Percentiles rank a stretch among this genome's conserved stretches.
Conservation (phyloP, 2,329 filamentous ascomycete genomes). For the Cercospora sp. region DNA sequence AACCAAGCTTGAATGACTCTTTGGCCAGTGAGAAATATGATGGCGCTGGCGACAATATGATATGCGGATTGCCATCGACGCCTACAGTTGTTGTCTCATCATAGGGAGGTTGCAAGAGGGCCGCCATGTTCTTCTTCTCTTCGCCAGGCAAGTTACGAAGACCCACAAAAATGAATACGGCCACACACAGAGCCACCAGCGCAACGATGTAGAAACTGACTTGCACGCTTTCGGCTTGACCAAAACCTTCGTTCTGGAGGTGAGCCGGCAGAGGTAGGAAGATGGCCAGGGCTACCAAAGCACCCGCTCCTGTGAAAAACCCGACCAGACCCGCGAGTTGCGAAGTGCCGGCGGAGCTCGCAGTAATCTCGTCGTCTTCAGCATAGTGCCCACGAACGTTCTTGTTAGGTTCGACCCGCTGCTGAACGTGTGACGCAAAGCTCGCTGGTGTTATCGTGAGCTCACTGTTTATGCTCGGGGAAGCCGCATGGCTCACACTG, state of each 20-base stretch:
- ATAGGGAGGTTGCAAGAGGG: constrained; percentile 40
- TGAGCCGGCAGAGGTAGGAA: constrained; percentile 86
- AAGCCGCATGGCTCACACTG: constrained; percentile 57
- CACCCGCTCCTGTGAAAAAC: constrained; percentile 87
- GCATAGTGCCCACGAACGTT: background rate
- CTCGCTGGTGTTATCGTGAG: constrained; percentile 69
- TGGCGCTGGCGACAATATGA: constrained; percentile 50
- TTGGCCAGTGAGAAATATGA: constrained; percentile 52
- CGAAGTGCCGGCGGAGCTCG: constrained; percentile 27
- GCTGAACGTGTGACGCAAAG: constrained; percentile 42
- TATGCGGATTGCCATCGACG: constrained; percentile 31
- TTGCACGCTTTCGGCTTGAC: constrained; percentile 71
- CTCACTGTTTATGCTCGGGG: constrained; percentile 71
- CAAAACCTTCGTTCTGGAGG: constrained; percentile 72
- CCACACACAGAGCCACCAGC: constrained; percentile 67
- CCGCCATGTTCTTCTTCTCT: constrained; percentile 69
- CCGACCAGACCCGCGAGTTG: constrained; percentile 86
- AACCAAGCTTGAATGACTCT: constrained; percentile 59
- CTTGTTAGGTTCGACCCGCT: constrained; percentile 5
- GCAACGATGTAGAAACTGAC: constrained; percentile 88
- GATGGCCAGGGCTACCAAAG: constrained; percentile 74
- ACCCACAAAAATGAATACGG: constrained; percentile 75
- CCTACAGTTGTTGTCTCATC: constrained; percentile 30
- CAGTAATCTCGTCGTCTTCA: constrained; percentile 9
- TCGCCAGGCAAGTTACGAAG: constrained; percentile 69